A percentile compares a stretch with the other conserved stretches of the same genome.
phyloP scores from a whole-genome alignment of 2,329 filamentous ascomycete species.

The Apiospora hydei region DNA sequence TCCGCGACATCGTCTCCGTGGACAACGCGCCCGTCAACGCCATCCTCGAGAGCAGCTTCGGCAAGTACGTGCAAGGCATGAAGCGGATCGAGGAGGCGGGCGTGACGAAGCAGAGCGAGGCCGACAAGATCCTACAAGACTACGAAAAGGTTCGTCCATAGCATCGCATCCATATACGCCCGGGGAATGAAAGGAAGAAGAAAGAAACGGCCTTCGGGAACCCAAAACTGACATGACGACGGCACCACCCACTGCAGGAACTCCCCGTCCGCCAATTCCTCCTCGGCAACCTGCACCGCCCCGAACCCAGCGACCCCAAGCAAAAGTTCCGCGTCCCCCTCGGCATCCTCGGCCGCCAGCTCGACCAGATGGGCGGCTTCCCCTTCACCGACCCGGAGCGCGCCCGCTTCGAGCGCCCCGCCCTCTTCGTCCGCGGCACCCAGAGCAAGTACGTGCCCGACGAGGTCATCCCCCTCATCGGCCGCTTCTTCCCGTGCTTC shows the following conservation, averaged over 20 bases:
- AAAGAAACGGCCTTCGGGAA: not conserved
- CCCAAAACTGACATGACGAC: slow-evolving; percentile 7
- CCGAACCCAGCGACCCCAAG: slow-evolving; percentile 51
- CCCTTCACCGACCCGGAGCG: slow-evolving; percentile 78
- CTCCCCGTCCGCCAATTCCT: slow-evolving; percentile 88
- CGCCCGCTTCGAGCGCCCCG: slow-evolving; percentile 76
- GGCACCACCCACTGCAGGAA: slow-evolving; percentile 50
- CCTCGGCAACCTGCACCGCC: slow-evolving; percentile 80
- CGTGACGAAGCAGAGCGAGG: slow-evolving; percentile 75
- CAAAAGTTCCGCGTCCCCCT: slow-evolving; percentile 84
- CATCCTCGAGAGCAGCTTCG: slow-evolving; percentile 76
- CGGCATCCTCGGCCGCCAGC: slow-evolving; percentile 67
- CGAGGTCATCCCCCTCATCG: slow-evolving; percentile 79
- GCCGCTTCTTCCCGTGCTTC: slow-evolving; percentile 83
- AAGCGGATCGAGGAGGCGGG: slow-evolving; percentile 74
- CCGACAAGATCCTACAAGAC: slow-evolving; percentile 77
- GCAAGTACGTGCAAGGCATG: slow-evolving; percentile 85
- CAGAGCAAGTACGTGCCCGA: slow-evolving; percentile 81
- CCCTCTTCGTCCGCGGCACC: slow-evolving; percentile 82
- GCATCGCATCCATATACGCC: too few species aligned
- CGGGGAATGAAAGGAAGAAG: not conserved
- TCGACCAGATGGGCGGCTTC: slow-evolving; percentile 86
- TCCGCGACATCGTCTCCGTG: slow-evolving; percentile 79
- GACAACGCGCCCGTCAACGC: slow-evolving; percentile 93
- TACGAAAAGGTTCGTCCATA: slow-evolving; percentile 69